Conservation (phyloP, 441 rosid species). For the Bocquillonia castaneifolia region DNA sequence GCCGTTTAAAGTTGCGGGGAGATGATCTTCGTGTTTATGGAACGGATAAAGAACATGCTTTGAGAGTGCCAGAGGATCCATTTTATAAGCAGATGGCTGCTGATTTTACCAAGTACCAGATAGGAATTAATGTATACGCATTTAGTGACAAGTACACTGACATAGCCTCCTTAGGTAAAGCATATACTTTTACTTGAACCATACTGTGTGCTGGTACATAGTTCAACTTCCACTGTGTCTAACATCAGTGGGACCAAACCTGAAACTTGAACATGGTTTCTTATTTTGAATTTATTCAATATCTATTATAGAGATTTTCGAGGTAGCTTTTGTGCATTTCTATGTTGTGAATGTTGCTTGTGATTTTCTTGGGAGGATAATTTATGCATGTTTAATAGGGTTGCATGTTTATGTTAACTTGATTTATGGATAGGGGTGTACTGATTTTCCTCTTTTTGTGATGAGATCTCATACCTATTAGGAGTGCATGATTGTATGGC, state of each 20-base stretch:
- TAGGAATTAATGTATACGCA: conserved; percentile 83
- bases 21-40: conserved; percentile 95
- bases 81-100: conserved; percentile 99
- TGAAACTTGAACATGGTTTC: not conserved
- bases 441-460: not conserved
- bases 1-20: conserved; percentile 92
- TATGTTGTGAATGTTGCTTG: conserved; percentile 5
- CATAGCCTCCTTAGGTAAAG: conserved; percentile 88
- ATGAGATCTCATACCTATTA: not conserved
- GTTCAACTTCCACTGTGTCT: not conserved
- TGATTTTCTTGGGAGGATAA: not conserved
- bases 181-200: conserved; percentile 1
- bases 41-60: conserved; percentile 81
- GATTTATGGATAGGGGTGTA: not conserved
- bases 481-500: not conserved
- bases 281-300: not conserved
- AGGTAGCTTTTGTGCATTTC: not conserved
- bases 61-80: conserved; percentile 88
- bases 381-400: not conserved
- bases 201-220: not conserved
- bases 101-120: conserved; percentile 93
- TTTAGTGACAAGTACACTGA: conserved; percentile 92
- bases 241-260: not conserved
- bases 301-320: not conserved
- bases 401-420: not conserved